Percentiles rank a stretch among this genome's conserved stretches.
These are phyloP conservation scores for Castanea sativa DNA, from an alignment of 306 rosid genomes.

Conservation along the genomic window DNA sequence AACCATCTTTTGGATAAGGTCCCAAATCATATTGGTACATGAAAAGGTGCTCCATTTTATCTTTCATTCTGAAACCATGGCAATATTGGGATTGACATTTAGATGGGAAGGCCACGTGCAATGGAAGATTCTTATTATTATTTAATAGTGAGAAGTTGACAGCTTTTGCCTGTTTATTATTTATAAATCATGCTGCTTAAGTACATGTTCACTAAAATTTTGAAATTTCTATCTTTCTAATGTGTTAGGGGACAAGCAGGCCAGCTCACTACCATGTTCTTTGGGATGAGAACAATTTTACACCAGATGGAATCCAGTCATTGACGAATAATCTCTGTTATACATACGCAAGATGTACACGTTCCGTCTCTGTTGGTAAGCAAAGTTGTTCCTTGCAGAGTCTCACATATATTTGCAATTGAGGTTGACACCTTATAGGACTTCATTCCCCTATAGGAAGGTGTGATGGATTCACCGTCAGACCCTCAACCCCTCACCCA, in stretches of 20 bases:
- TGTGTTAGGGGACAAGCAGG: conserved; percentile 77
- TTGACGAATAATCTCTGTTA: conserved; percentile 87
- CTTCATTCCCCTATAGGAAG: background rate
- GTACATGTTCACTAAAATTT: background rate
- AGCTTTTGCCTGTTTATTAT: background rate
- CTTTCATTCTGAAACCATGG: background rate
- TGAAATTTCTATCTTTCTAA: background rate
- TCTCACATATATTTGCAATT: background rate
- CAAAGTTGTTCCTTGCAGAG: background rate
- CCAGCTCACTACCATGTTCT: conserved; percentile 95
- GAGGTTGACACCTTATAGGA: background rate
- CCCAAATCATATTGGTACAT: background rate
- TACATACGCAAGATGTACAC: conserved; percentile 91
- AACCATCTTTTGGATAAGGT: background rate
- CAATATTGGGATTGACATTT: background rate
- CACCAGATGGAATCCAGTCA: conserved; percentile 86
- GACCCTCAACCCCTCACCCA: background rate
- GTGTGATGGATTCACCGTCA: background rate
- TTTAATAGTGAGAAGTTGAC: background rate
- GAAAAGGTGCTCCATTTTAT: background rate
- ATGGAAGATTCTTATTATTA: background rate
- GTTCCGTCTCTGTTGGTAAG: conserved; percentile 92
- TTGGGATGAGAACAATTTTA: conserved; percentile 94
- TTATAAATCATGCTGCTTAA: background rate
- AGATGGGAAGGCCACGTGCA: background rate